Base-by-base conservation (phyloP, 176 grass and related monocot genomes). In the Luzula sylvatica region DNA sequence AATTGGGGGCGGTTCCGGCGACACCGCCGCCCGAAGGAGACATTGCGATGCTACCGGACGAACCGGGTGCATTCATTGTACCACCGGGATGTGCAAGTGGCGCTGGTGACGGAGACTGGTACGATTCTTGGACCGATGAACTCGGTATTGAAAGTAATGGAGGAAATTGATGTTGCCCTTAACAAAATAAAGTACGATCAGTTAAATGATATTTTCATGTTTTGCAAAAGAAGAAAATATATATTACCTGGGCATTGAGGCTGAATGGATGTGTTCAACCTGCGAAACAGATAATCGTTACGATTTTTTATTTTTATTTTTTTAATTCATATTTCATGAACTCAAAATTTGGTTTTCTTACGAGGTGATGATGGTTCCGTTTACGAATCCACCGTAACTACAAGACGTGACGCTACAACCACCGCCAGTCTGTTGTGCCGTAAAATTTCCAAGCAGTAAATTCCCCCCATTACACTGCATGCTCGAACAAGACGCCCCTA, bases 401-500 rank as follows among this genome's bases (percentile, higher is more conserved):
- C 88, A 95, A 2, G 88, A 80, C 5, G 79, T 84, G 28, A 95
- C 79, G 52, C 72, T 81, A 77, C 83, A 95, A 38, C 88, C 88
- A 38, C 68, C 72, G 64, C 50, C 50, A 53, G 83, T 83, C 52
- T 74, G 47, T 23, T 78, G 48, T 18, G 75, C 52, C 0, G 79
- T 87, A 61, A 53, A 66, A 61, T 94, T 75, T 56, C 88, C 88
- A 29, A 87, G 72, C 72, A 81, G 56, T 55, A 94, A 60, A 71
- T 30, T 87, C 65, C 78, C 87, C 52, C 67, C 76, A 55, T 52
- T 39, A 72, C 88, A 94, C 76, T 87, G 88, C 83, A 94, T 87
- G 72, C 55, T 94, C 1, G 83, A 81, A 61, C 88, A 94, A 52
- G 72, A 53, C 54, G 80, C 79, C 21, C 79, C 79, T 38, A 83